phyloP scores from a whole-genome alignment of 129 eudicot genomes.

The Escallonia herrerae region DNA sequence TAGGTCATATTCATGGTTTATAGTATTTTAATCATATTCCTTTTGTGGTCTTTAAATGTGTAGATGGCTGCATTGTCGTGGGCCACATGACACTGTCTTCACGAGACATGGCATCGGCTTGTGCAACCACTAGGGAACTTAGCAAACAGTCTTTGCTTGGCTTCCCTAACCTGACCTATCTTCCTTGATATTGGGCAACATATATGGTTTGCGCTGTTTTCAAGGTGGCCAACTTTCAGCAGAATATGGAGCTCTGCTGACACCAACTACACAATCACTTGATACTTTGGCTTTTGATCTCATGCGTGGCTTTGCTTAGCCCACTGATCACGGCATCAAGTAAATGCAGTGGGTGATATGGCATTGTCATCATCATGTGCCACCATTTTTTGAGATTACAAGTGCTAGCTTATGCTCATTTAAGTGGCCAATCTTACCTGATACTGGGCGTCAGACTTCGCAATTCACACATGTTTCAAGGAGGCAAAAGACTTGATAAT shows the following conservation, averaged over 20 bases:
- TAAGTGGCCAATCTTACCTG: not conserved
- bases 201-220: conserved; percentile 9
- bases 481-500: no score
- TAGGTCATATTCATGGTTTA: conserved; percentile 16
- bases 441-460: not conserved
- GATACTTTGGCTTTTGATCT: not conserved
- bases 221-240: conserved; percentile 14
- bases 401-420: no score
- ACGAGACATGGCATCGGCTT: conserved; percentile 36
- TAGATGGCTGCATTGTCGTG: conserved; percentile 41
- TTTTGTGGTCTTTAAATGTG: conserved; percentile 34
- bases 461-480: not conserved
- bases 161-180: conserved; percentile 17
- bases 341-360: not conserved
- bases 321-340: no score
- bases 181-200: conserved; percentile 23
- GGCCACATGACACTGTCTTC: conserved; percentile 30
- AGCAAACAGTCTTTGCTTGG: conserved; percentile 18
- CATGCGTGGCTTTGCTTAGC: not conserved
- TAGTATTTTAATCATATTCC: conserved; percentile 25
- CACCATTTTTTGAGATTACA: not conserved
- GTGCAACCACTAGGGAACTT: conserved; percentile 19
- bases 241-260: conserved; percentile 1
- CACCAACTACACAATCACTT: not conserved
- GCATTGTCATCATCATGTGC: not conserved